These are phyloP conservation scores for Backusella morwellensis DNA, from an alignment of 192 early-diverging fungal genomes.

Conservation along the genomic window DNA sequence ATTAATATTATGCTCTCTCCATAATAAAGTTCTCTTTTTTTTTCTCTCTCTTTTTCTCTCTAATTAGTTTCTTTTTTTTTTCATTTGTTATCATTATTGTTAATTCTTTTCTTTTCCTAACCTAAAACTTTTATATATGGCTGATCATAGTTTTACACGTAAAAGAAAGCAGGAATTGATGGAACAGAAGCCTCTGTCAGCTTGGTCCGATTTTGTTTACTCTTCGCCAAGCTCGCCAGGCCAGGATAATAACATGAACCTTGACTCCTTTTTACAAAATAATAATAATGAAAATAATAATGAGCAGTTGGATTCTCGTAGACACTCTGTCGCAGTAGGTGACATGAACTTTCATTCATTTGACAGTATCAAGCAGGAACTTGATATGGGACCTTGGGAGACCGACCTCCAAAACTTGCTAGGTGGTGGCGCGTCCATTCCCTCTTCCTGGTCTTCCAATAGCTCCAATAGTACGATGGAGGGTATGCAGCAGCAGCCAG, in stretches of 20 bases:
- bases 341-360: slow-evolving; percentile 17
- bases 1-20: background rate
- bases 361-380: background rate
- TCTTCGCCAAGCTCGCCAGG: slow-evolving; percentile 13
- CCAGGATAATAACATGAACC: slow-evolving; percentile 11
- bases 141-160: slow-evolving; percentile 13
- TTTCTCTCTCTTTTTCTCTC: background rate
- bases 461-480: background rate
- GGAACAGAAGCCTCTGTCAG: background rate
- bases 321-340: slow-evolving; percentile 29
- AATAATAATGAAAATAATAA: slow-evolving; percentile 1
- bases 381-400: background rate
- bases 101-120: background rate
- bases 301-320: slow-evolving; percentile 9
- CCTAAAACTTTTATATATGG: background rate
- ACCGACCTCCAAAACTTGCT: background rate
- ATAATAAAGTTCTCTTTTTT: background rate
- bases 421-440: background rate
- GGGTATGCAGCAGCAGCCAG: background rate
- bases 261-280: background rate
- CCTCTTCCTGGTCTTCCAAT: slow-evolving; percentile 11
- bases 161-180: slow-evolving; percentile 13
- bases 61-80: background rate
- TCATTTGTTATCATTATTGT: background rate
- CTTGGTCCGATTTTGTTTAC: slow-evolving; percentile 25